phyloP scores from a whole-genome alignment of 495 filamentous ascomycete genomes.

The Aspergillus bridgeri region DNA sequence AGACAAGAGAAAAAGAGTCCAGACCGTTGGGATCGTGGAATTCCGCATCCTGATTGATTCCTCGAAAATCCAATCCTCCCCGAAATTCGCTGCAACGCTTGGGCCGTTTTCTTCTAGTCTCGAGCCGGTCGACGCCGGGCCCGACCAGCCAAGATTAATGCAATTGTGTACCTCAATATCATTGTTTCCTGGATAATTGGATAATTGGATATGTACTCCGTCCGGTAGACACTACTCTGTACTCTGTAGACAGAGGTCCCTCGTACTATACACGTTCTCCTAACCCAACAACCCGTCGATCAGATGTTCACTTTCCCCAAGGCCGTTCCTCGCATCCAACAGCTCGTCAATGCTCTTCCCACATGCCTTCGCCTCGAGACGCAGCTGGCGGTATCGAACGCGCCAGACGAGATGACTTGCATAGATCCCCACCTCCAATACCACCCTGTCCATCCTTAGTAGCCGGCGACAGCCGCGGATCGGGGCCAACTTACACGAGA shows the following conservation, averaged over 20 bases:
- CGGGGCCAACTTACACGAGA: slow-evolving; percentile 49
- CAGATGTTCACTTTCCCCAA: not conserved
- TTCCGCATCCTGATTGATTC: no score
- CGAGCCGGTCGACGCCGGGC: not conserved
- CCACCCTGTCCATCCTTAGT: slow-evolving; percentile 36
- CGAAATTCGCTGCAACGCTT: slow-evolving; percentile 2
- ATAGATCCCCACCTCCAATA: slow-evolving; percentile 69
- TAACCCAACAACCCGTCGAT: not conserved
- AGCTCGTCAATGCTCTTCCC: slow-evolving; percentile 64
- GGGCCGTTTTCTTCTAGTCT: slow-evolving; percentile 1
- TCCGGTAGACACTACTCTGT: no score
- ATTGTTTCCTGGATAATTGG: not conserved
- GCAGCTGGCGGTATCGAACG: slow-evolving; percentile 57
- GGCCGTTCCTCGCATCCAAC: slow-evolving; percentile 25
- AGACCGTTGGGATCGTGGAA: not conserved
- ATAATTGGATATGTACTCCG: not conserved
- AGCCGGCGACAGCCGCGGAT: not conserved
- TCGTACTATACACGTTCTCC: not conserved
- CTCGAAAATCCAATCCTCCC: not conserved
- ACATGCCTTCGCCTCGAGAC: slow-evolving; percentile 51
- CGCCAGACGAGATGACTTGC: slow-evolving; percentile 65
- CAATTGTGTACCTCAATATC: not conserved
- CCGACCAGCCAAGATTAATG: not conserved
- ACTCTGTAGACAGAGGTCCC: not conserved
- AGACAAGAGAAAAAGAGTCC: not conserved